Conservation (phyloP, 306 rosid species). For the Rubus parviflorus region DNA sequence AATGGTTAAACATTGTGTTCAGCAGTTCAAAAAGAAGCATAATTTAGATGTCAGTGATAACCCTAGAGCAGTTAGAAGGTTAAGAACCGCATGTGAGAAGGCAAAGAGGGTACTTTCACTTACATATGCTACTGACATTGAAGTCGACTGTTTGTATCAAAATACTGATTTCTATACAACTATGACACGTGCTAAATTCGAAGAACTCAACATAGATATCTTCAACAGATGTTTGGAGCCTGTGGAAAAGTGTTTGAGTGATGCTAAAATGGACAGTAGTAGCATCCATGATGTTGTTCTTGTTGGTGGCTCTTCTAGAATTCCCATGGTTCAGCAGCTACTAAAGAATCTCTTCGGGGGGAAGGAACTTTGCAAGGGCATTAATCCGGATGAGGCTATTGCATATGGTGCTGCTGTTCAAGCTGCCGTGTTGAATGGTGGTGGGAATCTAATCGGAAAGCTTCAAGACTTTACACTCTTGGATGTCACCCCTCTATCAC, state of each 20-base stretch:
- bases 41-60: slow-evolving; percentile 16
- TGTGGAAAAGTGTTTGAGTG: not conserved
- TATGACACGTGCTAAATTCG: not conserved
- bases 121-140: not conserved
- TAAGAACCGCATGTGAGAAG: slow-evolving; percentile 9
- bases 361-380: slow-evolving; percentile 2
- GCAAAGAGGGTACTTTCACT: slow-evolving; percentile 13
- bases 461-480: not conserved
- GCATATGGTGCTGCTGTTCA: slow-evolving; percentile 8
- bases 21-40: slow-evolving; percentile 22
- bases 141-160: not conserved
- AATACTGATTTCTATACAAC: not conserved
- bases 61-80: not conserved
- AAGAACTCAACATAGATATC: not conserved
- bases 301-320: not conserved
- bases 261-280: not conserved
- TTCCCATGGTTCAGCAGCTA: not conserved
- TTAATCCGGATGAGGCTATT: not conserved
- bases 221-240: not conserved
- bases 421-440: slow-evolving; percentile 6
- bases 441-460: not conserved
- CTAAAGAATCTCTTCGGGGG: not conserved
- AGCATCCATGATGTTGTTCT: slow-evolving; percentile 7
- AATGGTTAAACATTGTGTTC: slow-evolving; percentile 20
- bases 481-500: slow-evolving; percentile 1